These are phyloP conservation scores for Leccinum solheimii DNA, from an alignment of 1,284 basidiomycete species.

Conservation along the genomic window DNA sequence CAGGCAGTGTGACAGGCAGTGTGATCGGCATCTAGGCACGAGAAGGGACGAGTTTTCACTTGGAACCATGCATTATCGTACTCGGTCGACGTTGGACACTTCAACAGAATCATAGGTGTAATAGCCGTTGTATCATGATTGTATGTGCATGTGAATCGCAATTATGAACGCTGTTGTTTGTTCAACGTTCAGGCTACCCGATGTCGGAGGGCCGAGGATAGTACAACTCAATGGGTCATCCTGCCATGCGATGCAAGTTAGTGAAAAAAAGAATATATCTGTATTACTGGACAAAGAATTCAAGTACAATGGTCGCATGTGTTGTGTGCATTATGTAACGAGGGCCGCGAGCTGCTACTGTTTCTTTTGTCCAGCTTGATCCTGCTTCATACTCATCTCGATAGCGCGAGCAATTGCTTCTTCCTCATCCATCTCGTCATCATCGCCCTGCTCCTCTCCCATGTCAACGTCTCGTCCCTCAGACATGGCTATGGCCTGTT, in stretches of 20 bases:
- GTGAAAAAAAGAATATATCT: conserved; percentile 6
- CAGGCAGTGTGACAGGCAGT: conserved; percentile 21
- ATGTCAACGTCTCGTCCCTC: conserved; percentile 45
- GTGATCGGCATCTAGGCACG: conserved; percentile 9
- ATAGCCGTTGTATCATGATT: neutral
- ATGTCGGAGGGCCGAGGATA: neutral
- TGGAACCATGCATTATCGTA: conserved; percentile 6
- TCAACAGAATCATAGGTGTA: neutral
- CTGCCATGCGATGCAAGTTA: neutral
- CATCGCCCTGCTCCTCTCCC: conserved; percentile 38
- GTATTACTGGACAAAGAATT: neutral
- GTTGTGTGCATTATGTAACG: neutral
- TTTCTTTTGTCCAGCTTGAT: conserved; percentile 40
- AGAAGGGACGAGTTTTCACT: conserved; percentile 4
- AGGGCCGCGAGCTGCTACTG: conserved; percentile 18
- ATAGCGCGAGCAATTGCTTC: conserved; percentile 58
- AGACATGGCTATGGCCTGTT: conserved; percentile 63
- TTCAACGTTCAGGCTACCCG: neutral
- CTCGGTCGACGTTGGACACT: neutral
- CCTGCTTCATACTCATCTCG: conserved; percentile 56
- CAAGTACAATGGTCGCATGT: conserved; percentile 2
- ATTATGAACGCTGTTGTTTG: neutral
- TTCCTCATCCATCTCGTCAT: conserved; percentile 54
- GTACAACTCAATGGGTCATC: neutral
- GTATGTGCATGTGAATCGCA: neutral